Conservation (phyloP, 495 filamentous ascomycete species). For the Talaromyces adpressus region DNA sequence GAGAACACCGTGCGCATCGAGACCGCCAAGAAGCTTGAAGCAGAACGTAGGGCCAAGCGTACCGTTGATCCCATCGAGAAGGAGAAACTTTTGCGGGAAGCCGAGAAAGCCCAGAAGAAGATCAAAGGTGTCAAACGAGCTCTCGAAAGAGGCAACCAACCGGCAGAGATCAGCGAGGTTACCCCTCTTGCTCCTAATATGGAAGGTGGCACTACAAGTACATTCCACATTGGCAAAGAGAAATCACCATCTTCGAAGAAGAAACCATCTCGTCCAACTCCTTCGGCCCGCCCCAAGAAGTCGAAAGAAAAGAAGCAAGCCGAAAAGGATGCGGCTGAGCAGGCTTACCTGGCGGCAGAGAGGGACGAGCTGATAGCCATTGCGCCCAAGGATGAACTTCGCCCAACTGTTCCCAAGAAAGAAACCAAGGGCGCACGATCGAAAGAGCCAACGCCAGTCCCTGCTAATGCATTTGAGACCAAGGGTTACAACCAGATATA, state of each 20-base stretch:
- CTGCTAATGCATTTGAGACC: conserved; percentile 58
- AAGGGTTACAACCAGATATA: conserved; percentile 96
- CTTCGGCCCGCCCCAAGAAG: conserved; percentile 62
- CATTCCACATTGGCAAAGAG: conserved; percentile 66
- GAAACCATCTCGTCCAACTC: conserved; percentile 57
- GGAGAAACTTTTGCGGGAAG: conserved; percentile 68
- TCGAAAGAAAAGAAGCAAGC: conserved; percentile 96
- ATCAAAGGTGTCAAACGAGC: conserved; percentile 76
- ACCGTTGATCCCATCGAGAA: conserved; percentile 74
- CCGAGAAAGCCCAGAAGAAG: conserved; percentile 80
- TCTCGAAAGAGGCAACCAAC: conserved; percentile 73
- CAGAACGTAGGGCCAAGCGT: conserved; percentile 63
- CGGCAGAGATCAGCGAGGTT: conserved; percentile 70
- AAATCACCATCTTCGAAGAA: conserved; percentile 55
- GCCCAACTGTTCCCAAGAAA: conserved; percentile 40
- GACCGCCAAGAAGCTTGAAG: conserved; percentile 76
- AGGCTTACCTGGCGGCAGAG: conserved; percentile 77
- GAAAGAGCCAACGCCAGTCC: conserved; percentile 56
- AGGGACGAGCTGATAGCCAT: conserved; percentile 66
- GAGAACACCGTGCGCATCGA: conserved; percentile 90
- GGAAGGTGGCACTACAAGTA: conserved; percentile 80
- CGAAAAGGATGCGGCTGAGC: conserved; percentile 87
- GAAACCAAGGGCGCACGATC: conserved; percentile 50
- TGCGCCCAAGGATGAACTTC: conserved; percentile 59
- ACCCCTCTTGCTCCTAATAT: conserved; percentile 73